Evolutionary conservation across 805 yeast species (phyloP), one percentile per base, ranked within the genome.

Genomic region (Candida tibetensis): DNA sequence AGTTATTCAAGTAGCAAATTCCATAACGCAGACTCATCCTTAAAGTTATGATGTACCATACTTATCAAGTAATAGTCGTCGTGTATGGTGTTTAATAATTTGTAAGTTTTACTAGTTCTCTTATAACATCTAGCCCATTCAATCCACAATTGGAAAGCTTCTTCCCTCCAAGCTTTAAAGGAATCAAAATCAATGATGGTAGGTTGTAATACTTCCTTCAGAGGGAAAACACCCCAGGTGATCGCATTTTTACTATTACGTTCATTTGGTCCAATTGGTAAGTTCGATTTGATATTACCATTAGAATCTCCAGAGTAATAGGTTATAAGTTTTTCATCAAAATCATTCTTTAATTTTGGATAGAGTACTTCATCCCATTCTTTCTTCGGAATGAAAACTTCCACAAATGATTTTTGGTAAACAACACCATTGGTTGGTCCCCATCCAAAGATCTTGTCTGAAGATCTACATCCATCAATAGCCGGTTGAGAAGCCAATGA

Each of bases 141-240:
- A 28, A 71, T 64, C 93, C 97, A 86, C 43, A 93, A 84, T 40
- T 79, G 74, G 62, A 88, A 93, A 0, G 96, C 95, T 60, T 93
- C 99, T 53, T 90, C 97, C 49, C 83, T 78, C 99, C 99, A 93
- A 0, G 96, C 96, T 48, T 77, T 77, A 68, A 93, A 91, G 2
- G 97, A 87, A 51, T 89, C 96, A 49, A 80, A 85, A 55, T 90
- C 96, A 40, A 93, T 81, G 44, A 90, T 83, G 0, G 99, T 93
- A 0, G 97, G 85, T 60, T 90, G 97, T 26, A 88, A 77, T 26
- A 89, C 82, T 55, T 88, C 96, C 46, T 89, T 78, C 60, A 82
- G 82, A 5, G 95, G 95, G 72, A 93, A 91, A 2, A 85, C 95
- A 45, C 98, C 99, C 99, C 99, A 93, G 1, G 99, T 93, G 6